These are phyloP conservation scores for Porcisia deanei DNA, from an alignment of 208 protist genomes.

Conservation along the genomic window DNA sequence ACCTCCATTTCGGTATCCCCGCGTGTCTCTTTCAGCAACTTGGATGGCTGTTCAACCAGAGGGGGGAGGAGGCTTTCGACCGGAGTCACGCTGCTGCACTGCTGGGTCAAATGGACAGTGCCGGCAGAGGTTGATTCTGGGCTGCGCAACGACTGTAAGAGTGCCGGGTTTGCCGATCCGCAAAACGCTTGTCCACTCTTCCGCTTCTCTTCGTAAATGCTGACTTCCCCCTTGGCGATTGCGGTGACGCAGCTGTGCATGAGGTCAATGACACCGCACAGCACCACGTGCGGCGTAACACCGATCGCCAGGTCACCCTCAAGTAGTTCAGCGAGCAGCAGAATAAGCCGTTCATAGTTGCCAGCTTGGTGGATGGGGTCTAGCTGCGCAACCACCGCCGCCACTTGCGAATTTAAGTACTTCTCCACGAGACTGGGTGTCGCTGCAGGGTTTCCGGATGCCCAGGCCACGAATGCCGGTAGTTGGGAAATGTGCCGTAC, in stretches of 20 bases:
- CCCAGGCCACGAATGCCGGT: slow-evolving; percentile 26
- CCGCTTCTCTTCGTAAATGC: not conserved
- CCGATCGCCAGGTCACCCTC: slow-evolving; percentile 51
- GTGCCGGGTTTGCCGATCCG: not conserved
- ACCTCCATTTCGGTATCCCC: slow-evolving; percentile 15
- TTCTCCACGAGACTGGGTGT: slow-evolving; percentile 14
- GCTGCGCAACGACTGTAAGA: not conserved
- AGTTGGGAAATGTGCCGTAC: slow-evolving; percentile 22
- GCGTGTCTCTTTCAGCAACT: not conserved
- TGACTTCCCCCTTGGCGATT: slow-evolving; percentile 13
- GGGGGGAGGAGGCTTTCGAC: slow-evolving; percentile 32
- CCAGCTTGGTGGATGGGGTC: slow-evolving; percentile 18
- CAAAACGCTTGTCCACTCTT: not conserved
- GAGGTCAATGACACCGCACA: slow-evolving; percentile 45
- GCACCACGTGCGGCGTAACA: slow-evolving; percentile 65
- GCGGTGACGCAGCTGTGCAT: slow-evolving; percentile 14
- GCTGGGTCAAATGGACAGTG: not conserved
- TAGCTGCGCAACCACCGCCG: slow-evolving; percentile 27
- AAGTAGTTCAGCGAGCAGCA: slow-evolving; percentile 60
- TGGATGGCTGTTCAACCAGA: slow-evolving; percentile 23
- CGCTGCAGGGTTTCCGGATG: not conserved
- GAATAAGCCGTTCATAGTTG: slow-evolving; percentile 36
- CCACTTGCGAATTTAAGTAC: slow-evolving; percentile 21
- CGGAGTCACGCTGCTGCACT: not conserved
- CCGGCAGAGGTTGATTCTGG: not conserved